phyloP scores from a whole-genome alignment of 371 early-diverging fungal genomes.

The Catenaria anguillulae region DNA sequence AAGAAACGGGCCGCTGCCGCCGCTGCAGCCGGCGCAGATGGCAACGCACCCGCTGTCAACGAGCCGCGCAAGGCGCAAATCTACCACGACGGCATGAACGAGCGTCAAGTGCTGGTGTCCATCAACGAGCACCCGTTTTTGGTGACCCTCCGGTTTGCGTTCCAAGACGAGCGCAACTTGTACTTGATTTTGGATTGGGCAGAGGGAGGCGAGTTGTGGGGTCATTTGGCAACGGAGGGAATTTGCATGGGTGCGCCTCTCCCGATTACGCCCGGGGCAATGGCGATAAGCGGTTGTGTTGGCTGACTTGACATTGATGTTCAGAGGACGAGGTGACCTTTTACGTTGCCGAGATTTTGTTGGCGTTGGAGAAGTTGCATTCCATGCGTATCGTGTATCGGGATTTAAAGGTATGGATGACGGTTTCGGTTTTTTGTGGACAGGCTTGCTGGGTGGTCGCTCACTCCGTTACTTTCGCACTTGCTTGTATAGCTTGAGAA shows the following conservation, averaged over 20 bases:
- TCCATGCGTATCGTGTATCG: slow-evolving; percentile 44
- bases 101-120: neutral
- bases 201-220: neutral
- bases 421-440: too few species aligned
- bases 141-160: neutral
- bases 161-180: neutral
- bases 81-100: neutral
- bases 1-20: neutral
- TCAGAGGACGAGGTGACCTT: slow-evolving; percentile 16
- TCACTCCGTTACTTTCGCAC: too few species aligned
- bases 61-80: neutral
- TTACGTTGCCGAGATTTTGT: slow-evolving; percentile 48
- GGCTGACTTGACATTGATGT: too few species aligned
- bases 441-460: too few species aligned
- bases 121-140: slow-evolving; percentile 2
- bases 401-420: slow-evolving; percentile 28
- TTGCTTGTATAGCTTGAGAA: slow-evolving; percentile 26
- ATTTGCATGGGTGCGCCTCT: neutral
- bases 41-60: neutral
- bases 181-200: neutral
- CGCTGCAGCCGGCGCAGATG: too few species aligned
- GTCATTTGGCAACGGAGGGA: neutral
- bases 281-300: too few species aligned
- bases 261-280: too few species aligned
- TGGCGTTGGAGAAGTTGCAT: slow-evolving; percentile 50